Percentiles rank a stretch among this genome's conserved stretches.
Conservation (phyloP, 768 basidiomycete genomes). For the Cystobasidium ongulense region DNA sequence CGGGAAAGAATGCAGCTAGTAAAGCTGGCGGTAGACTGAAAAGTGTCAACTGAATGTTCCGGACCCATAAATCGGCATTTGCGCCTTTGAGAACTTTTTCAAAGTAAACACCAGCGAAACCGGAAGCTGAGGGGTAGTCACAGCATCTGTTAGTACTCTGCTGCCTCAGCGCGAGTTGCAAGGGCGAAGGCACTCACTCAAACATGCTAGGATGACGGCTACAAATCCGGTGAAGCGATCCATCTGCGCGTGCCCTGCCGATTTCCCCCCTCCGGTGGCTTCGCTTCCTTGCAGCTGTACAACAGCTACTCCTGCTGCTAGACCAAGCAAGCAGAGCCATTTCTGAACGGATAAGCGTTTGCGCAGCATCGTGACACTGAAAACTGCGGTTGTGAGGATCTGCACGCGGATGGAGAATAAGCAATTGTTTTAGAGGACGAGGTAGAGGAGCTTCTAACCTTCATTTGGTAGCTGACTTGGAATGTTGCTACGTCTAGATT, state of each 20-base stretch:
- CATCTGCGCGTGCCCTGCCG: constrained; percentile 54
- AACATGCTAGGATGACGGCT: constrained; percentile 81
- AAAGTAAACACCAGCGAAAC: constrained; percentile 94
- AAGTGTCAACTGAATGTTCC: constrained; percentile 88
- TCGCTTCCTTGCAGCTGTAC: constrained; percentile 67
- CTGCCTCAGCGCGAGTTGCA: neutral
- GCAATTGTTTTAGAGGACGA: neutral
- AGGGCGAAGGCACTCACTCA: constrained; percentile 43
- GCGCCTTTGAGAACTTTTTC: constrained; percentile 94
- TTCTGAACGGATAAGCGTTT: constrained; percentile 51
- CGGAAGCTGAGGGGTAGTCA: constrained; percentile 55
- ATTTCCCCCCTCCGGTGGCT: constrained; percentile 27
- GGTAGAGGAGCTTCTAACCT: constrained; percentile 46
- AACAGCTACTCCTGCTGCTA: constrained; percentile 48
- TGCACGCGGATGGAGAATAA: constrained; percentile 70
- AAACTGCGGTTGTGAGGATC: constrained; percentile 67
- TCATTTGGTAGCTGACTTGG: constrained; percentile 97
- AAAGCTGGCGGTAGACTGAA: constrained; percentile 87
- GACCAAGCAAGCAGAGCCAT: constrained; percentile 63
- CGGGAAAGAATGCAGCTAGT: constrained; percentile 51
- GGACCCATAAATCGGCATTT: constrained; percentile 83
- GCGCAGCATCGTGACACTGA: constrained; percentile 82
- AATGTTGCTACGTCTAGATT: constrained; percentile 93
- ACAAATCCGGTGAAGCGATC: constrained; percentile 73
- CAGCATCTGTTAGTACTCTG: neutral